phyloP scores from a whole-genome alignment of 345 rosid species.

The Citrus inodora region DNA sequence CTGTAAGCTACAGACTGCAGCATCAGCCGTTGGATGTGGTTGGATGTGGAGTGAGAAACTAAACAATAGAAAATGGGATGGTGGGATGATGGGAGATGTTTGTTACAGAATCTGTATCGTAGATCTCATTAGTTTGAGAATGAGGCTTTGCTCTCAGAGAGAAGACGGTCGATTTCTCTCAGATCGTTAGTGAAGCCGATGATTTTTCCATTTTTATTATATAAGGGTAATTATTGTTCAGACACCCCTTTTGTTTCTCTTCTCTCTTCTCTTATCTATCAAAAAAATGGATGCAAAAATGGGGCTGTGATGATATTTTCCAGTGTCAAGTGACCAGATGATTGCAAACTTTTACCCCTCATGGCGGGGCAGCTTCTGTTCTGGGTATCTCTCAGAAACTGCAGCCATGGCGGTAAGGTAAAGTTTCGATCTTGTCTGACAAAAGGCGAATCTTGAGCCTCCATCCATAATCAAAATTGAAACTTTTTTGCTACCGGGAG shows the following conservation, averaged over 20 bases:
- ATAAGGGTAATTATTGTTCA: too few relatives aligned
- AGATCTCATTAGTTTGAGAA: conserved; percentile 1
- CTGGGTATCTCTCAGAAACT: background rate
- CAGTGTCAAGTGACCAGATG: background rate
- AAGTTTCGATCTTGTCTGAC: background rate
- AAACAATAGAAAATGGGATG: too few relatives aligned
- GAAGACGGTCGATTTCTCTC: background rate
- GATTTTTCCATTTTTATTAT: background rate
- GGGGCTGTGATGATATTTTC: background rate
- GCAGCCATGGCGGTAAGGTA: background rate
- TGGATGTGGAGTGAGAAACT: too few relatives aligned
- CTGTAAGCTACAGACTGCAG: too few relatives aligned
- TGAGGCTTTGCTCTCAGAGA: conserved; percentile 20
- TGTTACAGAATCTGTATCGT: too few relatives aligned
- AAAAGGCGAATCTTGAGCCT: conserved; percentile 1
- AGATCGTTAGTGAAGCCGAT: conserved; percentile 1
- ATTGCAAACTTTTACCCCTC: background rate
- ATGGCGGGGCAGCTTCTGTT: background rate
- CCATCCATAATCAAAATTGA: background rate
- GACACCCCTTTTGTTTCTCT: background rate
- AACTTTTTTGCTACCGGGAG: background rate
- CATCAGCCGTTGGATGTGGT: too few relatives aligned
- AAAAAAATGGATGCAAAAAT: background rate
- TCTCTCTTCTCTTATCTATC: background rate
- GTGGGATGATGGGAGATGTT: too few relatives aligned